Evolutionary conservation across 2,329 filamentous ascomycete species (phyloP).

Genomic region (Aureobasidium subglaciale): DNA sequence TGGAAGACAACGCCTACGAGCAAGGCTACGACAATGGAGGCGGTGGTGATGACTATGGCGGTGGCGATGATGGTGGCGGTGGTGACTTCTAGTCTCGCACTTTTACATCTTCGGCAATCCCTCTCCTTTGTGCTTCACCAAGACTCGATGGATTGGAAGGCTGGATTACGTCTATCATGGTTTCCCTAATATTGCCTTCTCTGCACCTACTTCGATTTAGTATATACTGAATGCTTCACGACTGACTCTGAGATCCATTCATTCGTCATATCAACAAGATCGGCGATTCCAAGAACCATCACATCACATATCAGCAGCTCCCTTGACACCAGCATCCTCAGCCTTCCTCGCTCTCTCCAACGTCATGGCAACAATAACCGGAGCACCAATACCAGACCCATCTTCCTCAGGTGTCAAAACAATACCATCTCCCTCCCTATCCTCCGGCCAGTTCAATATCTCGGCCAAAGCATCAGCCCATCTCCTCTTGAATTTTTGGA

Average conservation of each 20-base stretch:
- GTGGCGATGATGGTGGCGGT: constrained; percentile 16
- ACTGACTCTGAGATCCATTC: not conserved
- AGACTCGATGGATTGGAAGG: not conserved
- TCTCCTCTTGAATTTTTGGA: constrained; percentile 34
- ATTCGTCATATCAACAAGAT: not conserved
- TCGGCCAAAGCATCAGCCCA: constrained; percentile 36
- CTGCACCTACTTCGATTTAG: not conserved
- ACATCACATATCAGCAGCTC: not conserved
- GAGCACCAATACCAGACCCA: constrained; percentile 35
- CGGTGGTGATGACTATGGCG: constrained; percentile 22
- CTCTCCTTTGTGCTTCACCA: not conserved
- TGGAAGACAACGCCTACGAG: constrained; percentile 47
- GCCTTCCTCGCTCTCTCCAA: constrained; percentile 23
- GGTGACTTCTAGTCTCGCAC: constrained; percentile 18
- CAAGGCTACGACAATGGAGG: constrained; percentile 37
- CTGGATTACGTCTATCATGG: not conserved
- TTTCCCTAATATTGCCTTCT: not conserved
- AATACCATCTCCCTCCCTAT: constrained; percentile 28
- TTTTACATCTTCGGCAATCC: not conserved
- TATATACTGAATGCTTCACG: not conserved
- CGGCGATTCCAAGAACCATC: too few relatives aligned
- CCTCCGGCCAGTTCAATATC: constrained; percentile 30
- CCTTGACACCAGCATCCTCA: constrained; percentile 7
- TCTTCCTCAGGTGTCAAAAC: constrained; percentile 34
- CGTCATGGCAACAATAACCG: constrained; percentile 29